phyloP scores from a whole-genome alignment of 441 rosid species.

The Mallotus repandus region DNA sequence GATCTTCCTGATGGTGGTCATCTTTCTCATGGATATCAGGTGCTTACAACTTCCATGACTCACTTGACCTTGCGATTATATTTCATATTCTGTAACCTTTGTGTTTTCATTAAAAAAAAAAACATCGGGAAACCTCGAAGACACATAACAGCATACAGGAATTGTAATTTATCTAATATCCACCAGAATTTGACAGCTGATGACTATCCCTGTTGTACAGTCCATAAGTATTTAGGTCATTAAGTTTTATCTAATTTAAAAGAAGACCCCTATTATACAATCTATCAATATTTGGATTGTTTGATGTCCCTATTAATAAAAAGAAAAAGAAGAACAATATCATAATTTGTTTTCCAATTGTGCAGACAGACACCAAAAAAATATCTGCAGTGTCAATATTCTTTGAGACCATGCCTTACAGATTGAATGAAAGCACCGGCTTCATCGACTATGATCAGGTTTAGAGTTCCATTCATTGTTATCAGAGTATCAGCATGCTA shows the following conservation, averaged over 20 bases:
- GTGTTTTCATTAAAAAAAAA: too few relatives aligned
- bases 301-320: too few relatives aligned
- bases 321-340: background rate
- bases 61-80: too few relatives aligned
- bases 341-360: slow-evolving; percentile 12
- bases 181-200: too few relatives aligned
- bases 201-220: too few relatives aligned
- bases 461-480: slow-evolving; percentile 17
- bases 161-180: too few relatives aligned
- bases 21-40: slow-evolving; percentile 99
- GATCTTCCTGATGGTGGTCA: slow-evolving; percentile 99
- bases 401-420: slow-evolving; percentile 95
- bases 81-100: background rate
- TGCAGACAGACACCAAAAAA: slow-evolving; percentile 93
- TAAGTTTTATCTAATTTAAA: too few relatives aligned
- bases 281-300: too few relatives aligned
- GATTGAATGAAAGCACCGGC: slow-evolving; percentile 87
- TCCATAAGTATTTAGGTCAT: too few relatives aligned
- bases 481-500: background rate
- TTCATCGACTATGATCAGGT: slow-evolving; percentile 96
- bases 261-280: too few relatives aligned
- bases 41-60: slow-evolving; percentile 23
- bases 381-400: slow-evolving; percentile 97
- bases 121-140: too few relatives aligned
- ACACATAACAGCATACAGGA: background rate